Evolutionary conservation across 441 rosid species (phyloP), one percentile per base, ranked within the genome.

Genomic region (Gossypium schwendimanii): DNA sequence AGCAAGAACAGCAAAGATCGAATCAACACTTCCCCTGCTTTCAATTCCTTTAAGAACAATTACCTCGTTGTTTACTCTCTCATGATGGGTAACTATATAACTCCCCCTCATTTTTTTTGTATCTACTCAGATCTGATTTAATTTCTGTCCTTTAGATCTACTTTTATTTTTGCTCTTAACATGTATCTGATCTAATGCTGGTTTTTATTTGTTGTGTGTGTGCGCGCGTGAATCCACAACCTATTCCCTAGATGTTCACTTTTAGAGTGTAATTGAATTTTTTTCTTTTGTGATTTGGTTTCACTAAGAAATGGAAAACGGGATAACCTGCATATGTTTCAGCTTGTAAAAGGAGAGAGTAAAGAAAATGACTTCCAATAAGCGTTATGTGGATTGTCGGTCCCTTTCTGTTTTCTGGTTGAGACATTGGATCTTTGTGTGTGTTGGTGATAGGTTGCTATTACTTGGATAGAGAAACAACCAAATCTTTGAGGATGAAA

Each of bases 41-140:
- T 90, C 87, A 85, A 80, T 74, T 80, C 93, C 61, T 88, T 90
- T 87, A 90, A 90, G 87, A 87, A 88, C 81, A 88, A 88, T 74
- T 90, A 90, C 76, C 91, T 90, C 49, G 33, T 31, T 31, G 33
- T 31, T 31, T 31, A 31, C 33, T 31, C 33, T 31, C 33, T 31
- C 6, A 31, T 90, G 96, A 90, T 88, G 96, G 92, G 91, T 90
- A 82, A 61, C 12, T 5, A 15, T 31, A 31, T 31, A 31, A 31
- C 28, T 41, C 17, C 50, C 57, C 12, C 6, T 31, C 33, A 4
- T 28, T 26, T 24, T 6, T 5, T 23, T 69, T 15, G 12, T 6
- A 31, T 44, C 55, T 4, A 63, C 61, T 44, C 60, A 69, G 75
- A 79, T 81, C 76, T 69, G 36, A 14, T 52, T 36, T 23, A 8